Base-by-base conservation (phyloP, 1,139 yeast species). In the Suhomyces bokatorum region DNA sequence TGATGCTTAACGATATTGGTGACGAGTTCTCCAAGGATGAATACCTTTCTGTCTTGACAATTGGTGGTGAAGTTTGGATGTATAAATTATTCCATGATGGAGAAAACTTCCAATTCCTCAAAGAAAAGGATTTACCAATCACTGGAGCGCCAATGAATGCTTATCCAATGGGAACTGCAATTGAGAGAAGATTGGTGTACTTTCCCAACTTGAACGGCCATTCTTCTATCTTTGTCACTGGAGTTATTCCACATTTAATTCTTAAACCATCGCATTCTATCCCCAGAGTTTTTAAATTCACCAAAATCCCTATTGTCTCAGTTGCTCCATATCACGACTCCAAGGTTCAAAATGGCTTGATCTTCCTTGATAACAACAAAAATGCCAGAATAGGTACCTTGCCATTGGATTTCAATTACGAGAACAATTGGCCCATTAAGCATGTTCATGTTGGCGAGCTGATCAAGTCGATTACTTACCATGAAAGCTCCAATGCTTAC, bases 81-180 rank as follows among this genome's bases (percentile, higher is more conserved):
- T 89, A 89, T 60, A 81, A 81, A 54, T 66, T 83, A 35, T 79
- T 70, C 47, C 72, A 71, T 51, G 81, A 76, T 57, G 77, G 80
- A 4, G 77, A 73, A 37, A 73, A 73, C 51, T 75, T 70, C 53
- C 69, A 73, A 48, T 70, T 83, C 42, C 56, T 66, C 32, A 78
- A 80, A 57, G 74, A 75, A 27, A 72, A 77, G 47, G 80, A 80
- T 49, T 54, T 70, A 30, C 57, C 64, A 4, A 64, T 73, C 28
- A 82, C 89, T 1, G 95, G 93, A 44, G 93, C 93, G 1, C 91
- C 93, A 1, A 85, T 80, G 46, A 85, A 85, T 59, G 85, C 90
- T 0, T 85, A 81, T 56, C 75, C 87, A 1, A 73, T 77, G 43
- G 87, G 88, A 27, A 86, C 89, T 0, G 73, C 77, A 4, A 76